Percentiles rank a stretch among this genome's conserved stretches.
Conservation (phyloP, 2,329 filamentous ascomycete genomes). For the Scytalidium lignicola region DNA sequence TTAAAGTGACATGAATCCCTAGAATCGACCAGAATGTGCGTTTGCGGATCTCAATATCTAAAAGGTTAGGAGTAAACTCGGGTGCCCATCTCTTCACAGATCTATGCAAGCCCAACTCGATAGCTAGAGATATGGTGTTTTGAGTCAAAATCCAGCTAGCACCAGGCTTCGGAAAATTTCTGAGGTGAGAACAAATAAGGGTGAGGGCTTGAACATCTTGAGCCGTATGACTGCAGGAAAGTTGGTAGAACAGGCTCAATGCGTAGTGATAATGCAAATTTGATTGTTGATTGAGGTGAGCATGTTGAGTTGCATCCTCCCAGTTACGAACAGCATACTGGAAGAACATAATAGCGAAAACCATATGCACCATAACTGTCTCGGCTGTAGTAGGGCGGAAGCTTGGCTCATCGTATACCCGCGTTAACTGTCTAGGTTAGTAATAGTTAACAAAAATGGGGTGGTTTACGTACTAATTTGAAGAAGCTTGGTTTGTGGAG, state of each 20-base stretch:
- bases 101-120: conserved; percentile 72
- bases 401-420: conserved; percentile 64
- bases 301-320: conserved; percentile 47
- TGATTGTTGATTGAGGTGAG: conserved; percentile 56
- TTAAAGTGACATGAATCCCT: conserved; percentile 60
- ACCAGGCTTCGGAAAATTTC: conserved; percentile 75
- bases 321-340: conserved; percentile 70
- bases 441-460: background rate
- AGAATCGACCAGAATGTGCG: conserved; percentile 72
- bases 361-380: conserved; percentile 68
- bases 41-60: conserved; percentile 73
- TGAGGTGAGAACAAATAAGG: conserved; percentile 66
- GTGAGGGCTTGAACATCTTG: conserved; percentile 68
- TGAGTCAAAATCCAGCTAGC: conserved; percentile 65
- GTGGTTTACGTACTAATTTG: conserved; percentile 48
- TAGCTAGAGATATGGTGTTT: conserved; percentile 60
- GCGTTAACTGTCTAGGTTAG: conserved; percentile 42
- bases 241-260: conserved; percentile 61
- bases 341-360: conserved; percentile 72
- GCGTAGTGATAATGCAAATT: conserved; percentile 77
- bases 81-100: conserved; percentile 56
- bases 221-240: conserved; percentile 57
- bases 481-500: conserved; percentile 74
- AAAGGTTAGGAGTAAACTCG: conserved; percentile 38
- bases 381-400: conserved; percentile 61